Conservation (phyloP, 75 land plant species). For the Adiantum capillusveneris region DNA sequence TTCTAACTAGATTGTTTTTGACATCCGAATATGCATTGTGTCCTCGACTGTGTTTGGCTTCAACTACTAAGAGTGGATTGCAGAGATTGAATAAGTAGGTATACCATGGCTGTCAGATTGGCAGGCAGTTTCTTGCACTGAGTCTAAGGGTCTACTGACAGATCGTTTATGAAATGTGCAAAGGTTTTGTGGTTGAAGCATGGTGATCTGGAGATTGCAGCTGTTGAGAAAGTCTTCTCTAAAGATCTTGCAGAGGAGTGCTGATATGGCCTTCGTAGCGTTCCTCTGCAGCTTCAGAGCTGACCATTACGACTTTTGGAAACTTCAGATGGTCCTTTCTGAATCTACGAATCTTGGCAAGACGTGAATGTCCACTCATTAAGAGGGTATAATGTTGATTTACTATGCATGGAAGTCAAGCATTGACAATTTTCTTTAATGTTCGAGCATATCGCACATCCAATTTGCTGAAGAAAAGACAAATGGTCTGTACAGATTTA, state of each 20-base stretch:
- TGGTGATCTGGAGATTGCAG: neutral
- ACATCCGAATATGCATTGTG: too few relatives aligned
- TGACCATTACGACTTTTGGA: neutral
- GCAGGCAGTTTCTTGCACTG: neutral
- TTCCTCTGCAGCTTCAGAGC: neutral
- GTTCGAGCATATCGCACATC: too few relatives aligned
- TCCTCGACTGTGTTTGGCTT: neutral
- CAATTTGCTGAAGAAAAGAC: neutral
- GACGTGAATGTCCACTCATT: neutral
- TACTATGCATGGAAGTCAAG: too few relatives aligned
- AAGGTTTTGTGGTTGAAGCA: neutral
- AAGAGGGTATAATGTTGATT: too few relatives aligned
- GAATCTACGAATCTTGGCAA: constrained; percentile 1
- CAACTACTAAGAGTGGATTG: neutral
- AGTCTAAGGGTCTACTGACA: neutral
- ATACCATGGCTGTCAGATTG: neutral
- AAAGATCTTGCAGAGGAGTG: neutral
- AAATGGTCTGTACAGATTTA: neutral
- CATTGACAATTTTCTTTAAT: neutral
- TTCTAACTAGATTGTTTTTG: too few relatives aligned
- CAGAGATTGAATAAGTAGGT: neutral
- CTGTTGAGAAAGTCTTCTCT: neutral
- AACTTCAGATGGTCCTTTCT: neutral
- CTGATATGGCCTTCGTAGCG: neutral
- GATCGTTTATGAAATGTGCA: neutral